phyloP scores from a whole-genome alignment of 2,329 filamentous ascomycete species.

The Teratosphaeria pseudoeucalypti region DNA sequence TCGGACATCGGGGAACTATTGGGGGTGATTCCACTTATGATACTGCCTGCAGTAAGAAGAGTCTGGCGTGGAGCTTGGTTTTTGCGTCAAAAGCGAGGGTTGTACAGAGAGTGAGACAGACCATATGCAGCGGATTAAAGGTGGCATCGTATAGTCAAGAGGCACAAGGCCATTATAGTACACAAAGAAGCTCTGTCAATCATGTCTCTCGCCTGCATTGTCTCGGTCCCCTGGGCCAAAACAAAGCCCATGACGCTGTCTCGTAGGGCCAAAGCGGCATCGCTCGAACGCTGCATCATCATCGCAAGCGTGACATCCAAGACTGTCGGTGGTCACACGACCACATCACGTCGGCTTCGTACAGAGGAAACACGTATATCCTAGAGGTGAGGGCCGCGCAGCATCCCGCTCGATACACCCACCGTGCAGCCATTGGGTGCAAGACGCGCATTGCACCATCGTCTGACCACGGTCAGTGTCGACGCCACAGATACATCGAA shows the following conservation, averaged over 20 bases:
- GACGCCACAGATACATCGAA: slow-evolving; percentile 49
- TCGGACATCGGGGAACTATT: too few species aligned
- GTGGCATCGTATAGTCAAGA: not conserved
- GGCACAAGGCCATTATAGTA: not conserved
- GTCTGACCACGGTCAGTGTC: slow-evolving; percentile 43
- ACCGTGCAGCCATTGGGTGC: slow-evolving; percentile 53
- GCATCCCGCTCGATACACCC: slow-evolving; percentile 46
- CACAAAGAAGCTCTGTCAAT: not conserved
- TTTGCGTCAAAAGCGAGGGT: not conserved
- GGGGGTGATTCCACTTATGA: not conserved
- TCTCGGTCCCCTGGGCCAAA: slow-evolving; percentile 1
- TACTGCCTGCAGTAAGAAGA: not conserved
- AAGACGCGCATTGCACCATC: slow-evolving; percentile 55
- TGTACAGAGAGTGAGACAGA: not conserved
- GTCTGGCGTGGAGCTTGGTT: not conserved
- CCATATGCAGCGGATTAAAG: not conserved
- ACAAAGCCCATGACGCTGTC: not conserved
- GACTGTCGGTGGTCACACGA: not conserved
- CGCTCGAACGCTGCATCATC: slow-evolving; percentile 5
- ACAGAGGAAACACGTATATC: slow-evolving; percentile 43
- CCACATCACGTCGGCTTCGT: slow-evolving; percentile 13
- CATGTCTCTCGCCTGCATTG: slow-evolving; percentile 1
- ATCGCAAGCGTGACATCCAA: not conserved
- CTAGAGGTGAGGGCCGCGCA: slow-evolving; percentile 34
- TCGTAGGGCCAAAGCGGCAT: not conserved